These are phyloP conservation scores for Penicillium sp. DNA, from an alignment of 2,329 filamentous ascomycete species.

Conservation along the genomic window DNA sequence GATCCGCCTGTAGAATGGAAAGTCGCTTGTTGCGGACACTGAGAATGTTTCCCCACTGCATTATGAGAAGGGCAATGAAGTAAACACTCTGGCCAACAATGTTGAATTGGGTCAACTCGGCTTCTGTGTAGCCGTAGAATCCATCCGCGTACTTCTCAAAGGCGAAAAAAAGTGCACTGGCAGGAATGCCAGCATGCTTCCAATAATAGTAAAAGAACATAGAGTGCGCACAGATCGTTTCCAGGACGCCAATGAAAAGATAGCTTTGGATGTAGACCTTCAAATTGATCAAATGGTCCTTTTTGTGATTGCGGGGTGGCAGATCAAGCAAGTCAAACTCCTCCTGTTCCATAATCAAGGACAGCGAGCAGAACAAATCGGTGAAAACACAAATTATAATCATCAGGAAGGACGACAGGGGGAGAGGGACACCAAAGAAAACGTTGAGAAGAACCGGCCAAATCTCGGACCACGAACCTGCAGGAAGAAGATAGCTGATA, in stretches of 20 bases:
- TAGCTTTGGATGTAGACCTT: constrained; percentile 61
- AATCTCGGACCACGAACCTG: constrained; percentile 63
- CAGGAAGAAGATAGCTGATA: constrained; percentile 55
- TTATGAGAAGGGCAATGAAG: constrained; percentile 60
- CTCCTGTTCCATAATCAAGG: constrained; percentile 62
- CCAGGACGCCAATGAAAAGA: constrained; percentile 60
- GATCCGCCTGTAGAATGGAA: constrained; percentile 60
- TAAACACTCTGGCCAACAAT: constrained; percentile 59
- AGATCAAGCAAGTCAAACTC: constrained; percentile 61
- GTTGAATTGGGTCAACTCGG: constrained; percentile 58
- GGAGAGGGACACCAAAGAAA: constrained; percentile 61
- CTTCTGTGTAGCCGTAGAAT: constrained; percentile 57
- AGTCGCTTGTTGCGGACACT: constrained; percentile 59
- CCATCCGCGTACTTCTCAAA: constrained; percentile 58
- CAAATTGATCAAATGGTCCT: constrained; percentile 60
- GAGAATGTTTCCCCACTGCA: constrained; percentile 62
- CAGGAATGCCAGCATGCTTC: constrained; percentile 55
- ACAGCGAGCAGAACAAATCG: constrained; percentile 59
- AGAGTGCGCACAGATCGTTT: constrained; percentile 56
- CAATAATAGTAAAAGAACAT: constrained; percentile 64
- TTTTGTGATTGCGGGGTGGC: constrained; percentile 58
- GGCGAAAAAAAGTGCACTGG: constrained; percentile 56
- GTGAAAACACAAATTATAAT: constrained; percentile 65
- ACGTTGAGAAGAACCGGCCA: constrained; percentile 64
- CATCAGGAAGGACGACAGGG: constrained; percentile 61